Conservation (phyloP, 2,329 filamentous ascomycete species). For the Penicillium sp. region DNA sequence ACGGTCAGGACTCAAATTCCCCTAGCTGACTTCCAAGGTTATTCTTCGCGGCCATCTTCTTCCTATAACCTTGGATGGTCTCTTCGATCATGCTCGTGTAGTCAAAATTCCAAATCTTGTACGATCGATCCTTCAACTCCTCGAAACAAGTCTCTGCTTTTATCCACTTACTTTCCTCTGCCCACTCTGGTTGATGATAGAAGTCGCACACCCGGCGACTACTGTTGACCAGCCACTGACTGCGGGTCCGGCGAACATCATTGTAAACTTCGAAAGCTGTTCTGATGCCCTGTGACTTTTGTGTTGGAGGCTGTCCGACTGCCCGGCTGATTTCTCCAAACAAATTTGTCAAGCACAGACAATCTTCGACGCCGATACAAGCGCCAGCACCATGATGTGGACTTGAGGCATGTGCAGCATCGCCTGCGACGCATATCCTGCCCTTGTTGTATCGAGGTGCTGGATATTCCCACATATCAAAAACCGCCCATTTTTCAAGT, state of each 20-base stretch:
- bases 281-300: not conserved
- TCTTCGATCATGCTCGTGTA: not conserved
- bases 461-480: constrained; percentile 10
- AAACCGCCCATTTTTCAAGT: constrained; percentile 19
- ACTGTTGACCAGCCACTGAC: constrained; percentile 4
- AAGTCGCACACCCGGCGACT: constrained; percentile 7
- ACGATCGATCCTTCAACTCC: constrained; percentile 3
- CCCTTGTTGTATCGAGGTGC: constrained; percentile 46
- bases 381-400: constrained; percentile 16
- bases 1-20: no score
- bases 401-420: constrained; percentile 13
- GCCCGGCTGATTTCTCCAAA: not conserved
- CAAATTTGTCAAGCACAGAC: constrained; percentile 5
- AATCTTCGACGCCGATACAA: constrained; percentile 25
- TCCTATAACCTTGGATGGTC: not conserved
- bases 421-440: constrained; percentile 39
- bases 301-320: not conserved
- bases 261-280: not conserved
- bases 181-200: constrained; percentile 8
- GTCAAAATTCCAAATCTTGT: constrained; percentile 10
- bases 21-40: not conserved
- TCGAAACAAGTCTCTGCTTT: constrained; percentile 4
- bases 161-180: not conserved
- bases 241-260: not conserved
- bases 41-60: no score